These are phyloP conservation scores for Tylopilus vinaceipallidus DNA, from an alignment of 768 basidiomycete genomes.

Conservation along the genomic window DNA sequence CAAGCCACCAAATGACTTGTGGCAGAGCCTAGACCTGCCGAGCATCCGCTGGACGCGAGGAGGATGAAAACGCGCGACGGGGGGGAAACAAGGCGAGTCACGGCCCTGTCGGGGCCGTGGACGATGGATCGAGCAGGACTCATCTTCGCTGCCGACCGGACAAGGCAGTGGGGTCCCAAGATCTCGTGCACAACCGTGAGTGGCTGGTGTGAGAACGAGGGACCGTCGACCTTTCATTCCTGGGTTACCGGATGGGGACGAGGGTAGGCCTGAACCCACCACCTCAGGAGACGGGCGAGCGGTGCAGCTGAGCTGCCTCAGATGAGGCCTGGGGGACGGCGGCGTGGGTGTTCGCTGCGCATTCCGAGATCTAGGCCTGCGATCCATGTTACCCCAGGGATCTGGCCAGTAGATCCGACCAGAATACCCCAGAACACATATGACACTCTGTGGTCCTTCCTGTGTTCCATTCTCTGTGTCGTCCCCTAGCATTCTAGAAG, in stretches of 20 bases:
- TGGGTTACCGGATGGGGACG: constrained; percentile 10
- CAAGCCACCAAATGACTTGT: constrained; percentile 31
- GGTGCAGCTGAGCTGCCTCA: constrained; percentile 16
- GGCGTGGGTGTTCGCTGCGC: constrained; percentile 8
- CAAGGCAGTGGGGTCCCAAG: background rate
- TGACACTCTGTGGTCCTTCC: constrained; percentile 19
- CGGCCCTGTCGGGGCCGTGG: constrained; percentile 17
- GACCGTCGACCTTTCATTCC: background rate
- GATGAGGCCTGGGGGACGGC: constrained; percentile 8
- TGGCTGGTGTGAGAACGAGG: constrained; percentile 12
- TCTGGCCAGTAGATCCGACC: constrained; percentile 20
- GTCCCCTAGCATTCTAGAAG: too few species aligned
- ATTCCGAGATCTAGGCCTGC: constrained; percentile 18
- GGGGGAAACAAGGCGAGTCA: too few species aligned
- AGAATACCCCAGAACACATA: constrained; percentile 1
- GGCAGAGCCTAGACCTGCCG: constrained; percentile 13
- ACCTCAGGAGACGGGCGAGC: constrained; percentile 5
- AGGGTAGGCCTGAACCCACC: constrained; percentile 3
- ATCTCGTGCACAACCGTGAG: background rate
- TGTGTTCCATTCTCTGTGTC: constrained; percentile 20
- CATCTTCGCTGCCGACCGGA: constrained; percentile 9
- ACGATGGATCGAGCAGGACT: constrained; percentile 11
- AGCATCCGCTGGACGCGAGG: too few species aligned
- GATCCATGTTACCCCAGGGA: constrained; percentile 13
- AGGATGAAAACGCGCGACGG: background rate